These are phyloP conservation scores for Parastagonospora nodorum DNA, from an alignment of 2,329 filamentous ascomycete species.

Conservation along the genomic window DNA sequence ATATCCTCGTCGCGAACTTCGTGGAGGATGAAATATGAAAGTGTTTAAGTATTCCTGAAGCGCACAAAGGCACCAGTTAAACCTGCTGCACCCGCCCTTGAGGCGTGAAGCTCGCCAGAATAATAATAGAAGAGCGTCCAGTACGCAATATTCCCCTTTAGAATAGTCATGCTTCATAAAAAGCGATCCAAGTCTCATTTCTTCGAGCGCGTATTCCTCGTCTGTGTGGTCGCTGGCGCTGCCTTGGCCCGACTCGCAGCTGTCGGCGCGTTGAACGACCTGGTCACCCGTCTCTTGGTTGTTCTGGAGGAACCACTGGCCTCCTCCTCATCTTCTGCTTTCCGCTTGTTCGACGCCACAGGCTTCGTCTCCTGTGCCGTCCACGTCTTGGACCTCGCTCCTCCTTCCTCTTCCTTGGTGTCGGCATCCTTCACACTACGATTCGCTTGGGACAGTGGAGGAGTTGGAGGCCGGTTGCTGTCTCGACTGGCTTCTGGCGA, in stretches of 20 bases:
- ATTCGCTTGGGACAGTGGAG: conserved; percentile 28
- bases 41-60: too few relatives aligned
- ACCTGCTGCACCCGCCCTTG: too few relatives aligned
- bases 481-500: conserved; percentile 11
- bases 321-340: conserved; percentile 24
- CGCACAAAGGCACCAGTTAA: too few relatives aligned
- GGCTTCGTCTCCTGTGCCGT: conserved; percentile 5
- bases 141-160: too few relatives aligned
- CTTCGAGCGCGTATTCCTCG: conserved; percentile 11
- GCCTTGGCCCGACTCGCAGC: conserved; percentile 40
- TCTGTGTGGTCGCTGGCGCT: conserved; percentile 20
- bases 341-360: conserved; percentile 39
- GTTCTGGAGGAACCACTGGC: conserved; percentile 16
- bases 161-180: too few relatives aligned
- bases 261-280: conserved; percentile 44
- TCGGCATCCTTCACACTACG: conserved; percentile 14
- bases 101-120: too few relatives aligned
- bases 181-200: not conserved
- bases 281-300: conserved; percentile 36
- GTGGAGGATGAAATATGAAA: too few relatives aligned
- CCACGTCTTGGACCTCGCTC: conserved; percentile 8
- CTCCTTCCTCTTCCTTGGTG: conserved; percentile 4
- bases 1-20: too few relatives aligned
- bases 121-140: too few relatives aligned
- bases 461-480: conserved; percentile 23